Evolutionary conservation across 768 basidiomycete genomes (phyloP).

Genomic region (Amanita molliuscula): DNA sequence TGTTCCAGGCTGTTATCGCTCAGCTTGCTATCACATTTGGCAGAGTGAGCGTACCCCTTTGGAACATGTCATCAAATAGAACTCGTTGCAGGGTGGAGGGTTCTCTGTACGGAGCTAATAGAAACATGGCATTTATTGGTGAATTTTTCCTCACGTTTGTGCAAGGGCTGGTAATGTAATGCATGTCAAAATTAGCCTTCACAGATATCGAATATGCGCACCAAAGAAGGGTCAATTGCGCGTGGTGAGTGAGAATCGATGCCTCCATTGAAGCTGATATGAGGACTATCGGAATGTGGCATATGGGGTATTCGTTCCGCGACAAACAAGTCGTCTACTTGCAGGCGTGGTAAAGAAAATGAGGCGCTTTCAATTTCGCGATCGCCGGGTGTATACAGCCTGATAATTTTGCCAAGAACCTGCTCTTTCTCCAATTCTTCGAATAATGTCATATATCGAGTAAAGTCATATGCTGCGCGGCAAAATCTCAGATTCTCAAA

Average conservation of each 20-base stretch:
- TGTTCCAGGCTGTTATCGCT: slow-evolving; percentile 30
- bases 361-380: slow-evolving; percentile 31
- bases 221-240: slow-evolving; percentile 55
- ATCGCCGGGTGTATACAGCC: slow-evolving; percentile 41
- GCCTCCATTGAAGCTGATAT: slow-evolving; percentile 1
- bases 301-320: slow-evolving; percentile 24
- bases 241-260: slow-evolving; percentile 56
- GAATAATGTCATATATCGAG: slow-evolving; percentile 44
- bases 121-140: background rate
- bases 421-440: slow-evolving; percentile 48
- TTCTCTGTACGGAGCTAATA: slow-evolving; percentile 36
- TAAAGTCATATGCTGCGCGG: background rate
- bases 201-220: slow-evolving; percentile 18
- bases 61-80: slow-evolving; percentile 74
- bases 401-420: slow-evolving; percentile 54
- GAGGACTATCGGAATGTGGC: slow-evolving; percentile 28
- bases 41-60: slow-evolving; percentile 44
- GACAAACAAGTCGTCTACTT: slow-evolving; percentile 41
- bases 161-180: slow-evolving; percentile 45
- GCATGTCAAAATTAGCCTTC: slow-evolving; percentile 6
- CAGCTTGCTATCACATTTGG: background rate
- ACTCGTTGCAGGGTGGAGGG: slow-evolving; percentile 80
- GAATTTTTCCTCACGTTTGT: slow-evolving; percentile 51
- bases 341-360: slow-evolving; percentile 42
- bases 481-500: background rate